phyloP scores from a whole-genome alignment of 495 filamentous ascomycete genomes.

The Beverwykella pulmonaria region DNA sequence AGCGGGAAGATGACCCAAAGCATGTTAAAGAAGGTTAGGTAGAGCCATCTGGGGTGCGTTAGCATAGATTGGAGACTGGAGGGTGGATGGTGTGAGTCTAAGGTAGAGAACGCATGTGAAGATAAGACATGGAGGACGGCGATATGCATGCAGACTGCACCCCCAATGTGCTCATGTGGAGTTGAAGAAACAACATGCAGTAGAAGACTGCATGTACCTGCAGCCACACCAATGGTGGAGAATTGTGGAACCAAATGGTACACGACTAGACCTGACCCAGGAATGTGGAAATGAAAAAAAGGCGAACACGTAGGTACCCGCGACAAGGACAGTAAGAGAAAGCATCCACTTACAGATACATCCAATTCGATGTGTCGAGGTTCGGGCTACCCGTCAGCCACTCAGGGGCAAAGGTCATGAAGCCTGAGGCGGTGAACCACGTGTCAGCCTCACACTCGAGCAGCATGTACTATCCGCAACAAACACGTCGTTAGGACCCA shows the following conservation, averaged over 20 bases:
- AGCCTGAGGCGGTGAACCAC: conserved; percentile 52
- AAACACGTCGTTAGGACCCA: conserved; percentile 4
- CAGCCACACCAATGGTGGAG: neutral
- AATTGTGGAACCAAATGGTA: no score
- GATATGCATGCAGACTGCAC: neutral
- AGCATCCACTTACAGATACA: conserved; percentile 62
- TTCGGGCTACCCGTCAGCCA: conserved; percentile 79
- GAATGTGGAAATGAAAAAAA: neutral
- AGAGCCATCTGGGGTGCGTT: conserved; percentile 61
- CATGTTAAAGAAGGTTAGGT: conserved; percentile 88
- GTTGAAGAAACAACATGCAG: no score
- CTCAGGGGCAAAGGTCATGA: conserved; percentile 95
- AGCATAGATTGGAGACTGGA: neutral
- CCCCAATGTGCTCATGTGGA: no score
- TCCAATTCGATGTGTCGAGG: conserved; percentile 77
- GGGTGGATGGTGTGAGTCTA: neutral
- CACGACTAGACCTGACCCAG: neutral
- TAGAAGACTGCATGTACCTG: neutral
- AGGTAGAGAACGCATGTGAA: neutral
- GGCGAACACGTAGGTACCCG: neutral
- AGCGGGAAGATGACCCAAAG: conserved; percentile 79
- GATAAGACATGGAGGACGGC: neutral
- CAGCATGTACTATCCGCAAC: neutral
- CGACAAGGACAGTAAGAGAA: neutral
- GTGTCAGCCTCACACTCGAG: conserved; percentile 23